A percentile compares a stretch with the other conserved stretches of the same genome.
Conservation (phyloP, 73 alveolate species). For the Stentor coeruleus region DNA sequence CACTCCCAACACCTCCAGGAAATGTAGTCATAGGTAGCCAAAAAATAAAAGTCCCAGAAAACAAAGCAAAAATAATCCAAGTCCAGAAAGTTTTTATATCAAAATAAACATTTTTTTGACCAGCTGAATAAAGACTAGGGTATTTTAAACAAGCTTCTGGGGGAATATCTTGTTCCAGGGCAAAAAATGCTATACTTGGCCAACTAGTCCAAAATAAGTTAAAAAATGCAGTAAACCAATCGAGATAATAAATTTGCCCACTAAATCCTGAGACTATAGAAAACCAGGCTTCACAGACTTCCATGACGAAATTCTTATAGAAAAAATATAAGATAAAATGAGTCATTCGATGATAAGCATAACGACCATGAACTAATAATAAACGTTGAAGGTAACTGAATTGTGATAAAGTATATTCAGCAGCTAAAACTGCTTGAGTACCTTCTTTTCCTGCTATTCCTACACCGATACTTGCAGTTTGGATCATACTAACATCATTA, state of each 20-base stretch:
- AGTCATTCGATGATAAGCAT: slow-evolving; percentile 85
- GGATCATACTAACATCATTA: slow-evolving; percentile 79
- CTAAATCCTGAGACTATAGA: slow-evolving; percentile 83
- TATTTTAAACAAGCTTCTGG: slow-evolving; percentile 49
- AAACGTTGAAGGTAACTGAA: slow-evolving; percentile 82
- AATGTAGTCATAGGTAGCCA: slow-evolving; percentile 47
- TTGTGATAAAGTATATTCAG: slow-evolving; percentile 90
- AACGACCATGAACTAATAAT: slow-evolving; percentile 89
- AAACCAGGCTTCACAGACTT: slow-evolving; percentile 85
- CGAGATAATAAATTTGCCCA: slow-evolving; percentile 91
- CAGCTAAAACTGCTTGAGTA: slow-evolving; percentile 91
- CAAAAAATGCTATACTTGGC: slow-evolving; percentile 75
- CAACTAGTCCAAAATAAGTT: slow-evolving; percentile 90
- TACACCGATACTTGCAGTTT: slow-evolving; percentile 83
- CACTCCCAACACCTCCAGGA: slow-evolving; percentile 37
- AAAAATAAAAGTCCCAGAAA: slow-evolving; percentile 74
- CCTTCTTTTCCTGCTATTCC: slow-evolving; percentile 86
- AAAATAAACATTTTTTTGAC: slow-evolving; percentile 66
- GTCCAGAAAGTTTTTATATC: slow-evolving; percentile 71
- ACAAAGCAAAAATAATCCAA: slow-evolving; percentile 63
- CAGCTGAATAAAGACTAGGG: slow-evolving; percentile 78
- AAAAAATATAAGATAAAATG: slow-evolving; percentile 91
- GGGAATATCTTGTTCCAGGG: slow-evolving; percentile 74
- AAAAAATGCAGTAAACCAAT: slow-evolving; percentile 91
- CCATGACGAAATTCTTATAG: slow-evolving; percentile 86